These are phyloP conservation scores for Piloderma croceum DNA, from an alignment of 768 basidiomycete species.

Conservation along the genomic window DNA sequence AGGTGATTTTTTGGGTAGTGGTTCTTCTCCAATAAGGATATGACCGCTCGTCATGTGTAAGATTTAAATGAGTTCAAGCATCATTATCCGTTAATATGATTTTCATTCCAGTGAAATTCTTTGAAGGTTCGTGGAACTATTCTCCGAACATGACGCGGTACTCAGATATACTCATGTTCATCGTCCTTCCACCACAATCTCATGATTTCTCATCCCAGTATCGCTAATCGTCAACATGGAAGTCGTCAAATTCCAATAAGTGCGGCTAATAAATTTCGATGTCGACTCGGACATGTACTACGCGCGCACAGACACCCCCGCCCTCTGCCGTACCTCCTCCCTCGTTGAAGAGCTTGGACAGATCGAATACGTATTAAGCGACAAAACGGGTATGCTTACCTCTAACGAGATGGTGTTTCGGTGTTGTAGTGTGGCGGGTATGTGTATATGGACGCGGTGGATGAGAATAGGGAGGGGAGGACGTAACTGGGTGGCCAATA, in stretches of 20 bases:
- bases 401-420: slow-evolving; percentile 98
- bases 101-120: slow-evolving; percentile 59
- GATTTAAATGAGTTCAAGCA: slow-evolving; percentile 14
- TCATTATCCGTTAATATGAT: slow-evolving; percentile 24
- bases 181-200: slow-evolving; percentile 99
- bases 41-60: slow-evolving; percentile 59
- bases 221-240: slow-evolving; percentile 99
- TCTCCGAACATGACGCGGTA: background rate
- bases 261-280: slow-evolving; percentile 93
- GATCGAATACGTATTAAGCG: slow-evolving; percentile 94
- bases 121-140: slow-evolving; percentile 59
- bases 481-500: too few species aligned
- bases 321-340: slow-evolving; percentile 94
- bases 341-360: slow-evolving; percentile 98
- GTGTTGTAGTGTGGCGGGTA: slow-evolving; percentile 80
- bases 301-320: slow-evolving; percentile 89
- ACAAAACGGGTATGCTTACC: slow-evolving; percentile 93
- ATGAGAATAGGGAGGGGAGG: slow-evolving; percentile 75
- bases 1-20: too few species aligned
- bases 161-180: slow-evolving; percentile 92
- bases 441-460: slow-evolving; percentile 86
- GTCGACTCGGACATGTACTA: slow-evolving; percentile 99
- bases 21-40: slow-evolving; percentile 76
- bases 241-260: slow-evolving; percentile 98
- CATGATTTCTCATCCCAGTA: slow-evolving; percentile 98